A percentile compares a stretch with the other conserved stretches of the same genome.
Conservation (phyloP, 768 basidiomycete genomes). For the Podaxis sp. region DNA sequence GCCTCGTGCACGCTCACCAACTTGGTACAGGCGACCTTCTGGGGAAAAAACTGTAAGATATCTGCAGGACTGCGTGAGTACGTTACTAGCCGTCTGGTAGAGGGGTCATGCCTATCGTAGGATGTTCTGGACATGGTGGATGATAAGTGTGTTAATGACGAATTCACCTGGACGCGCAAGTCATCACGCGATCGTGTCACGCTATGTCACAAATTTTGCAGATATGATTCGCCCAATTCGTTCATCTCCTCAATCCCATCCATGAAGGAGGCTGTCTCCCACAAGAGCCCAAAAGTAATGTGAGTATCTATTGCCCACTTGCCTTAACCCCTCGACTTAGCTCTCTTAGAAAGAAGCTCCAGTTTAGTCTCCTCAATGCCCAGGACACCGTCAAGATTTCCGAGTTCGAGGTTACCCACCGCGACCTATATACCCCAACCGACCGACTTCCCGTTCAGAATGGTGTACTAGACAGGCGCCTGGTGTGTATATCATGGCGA, state of each 20-base stretch:
- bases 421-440: constrained; percentile 84
- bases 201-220: constrained; percentile 9
- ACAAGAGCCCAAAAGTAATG: constrained; percentile 84
- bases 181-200: constrained; percentile 35
- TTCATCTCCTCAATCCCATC: constrained; percentile 12
- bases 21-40: constrained; percentile 98
- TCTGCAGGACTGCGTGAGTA: constrained; percentile 37
- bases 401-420: constrained; percentile 93
- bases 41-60: constrained; percentile 97
- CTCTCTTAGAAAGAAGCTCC: constrained; percentile 79
- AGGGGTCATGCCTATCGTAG: constrained; percentile 70
- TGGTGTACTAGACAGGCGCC: constrained; percentile 89
- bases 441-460: constrained; percentile 86
- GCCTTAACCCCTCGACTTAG: constrained; percentile 12
- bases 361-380: constrained; percentile 91
- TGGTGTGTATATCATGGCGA: constrained; percentile 50
- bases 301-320: constrained; percentile 31
- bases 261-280: constrained; percentile 84
- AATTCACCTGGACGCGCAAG: constrained; percentile 52
- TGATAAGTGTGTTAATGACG: constrained; percentile 24
- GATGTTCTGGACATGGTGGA: constrained; percentile 87
- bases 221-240: constrained; percentile 13
- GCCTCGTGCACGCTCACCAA: constrained; percentile 58
- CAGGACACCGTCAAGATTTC: constrained; percentile 96
- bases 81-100: neutral